A percentile compares a stretch with the other conserved stretches of the same genome.
Evolutionary conservation across 352 stramenopile species (phyloP).

Genomic region (Phytophthora hybrid): DNA sequence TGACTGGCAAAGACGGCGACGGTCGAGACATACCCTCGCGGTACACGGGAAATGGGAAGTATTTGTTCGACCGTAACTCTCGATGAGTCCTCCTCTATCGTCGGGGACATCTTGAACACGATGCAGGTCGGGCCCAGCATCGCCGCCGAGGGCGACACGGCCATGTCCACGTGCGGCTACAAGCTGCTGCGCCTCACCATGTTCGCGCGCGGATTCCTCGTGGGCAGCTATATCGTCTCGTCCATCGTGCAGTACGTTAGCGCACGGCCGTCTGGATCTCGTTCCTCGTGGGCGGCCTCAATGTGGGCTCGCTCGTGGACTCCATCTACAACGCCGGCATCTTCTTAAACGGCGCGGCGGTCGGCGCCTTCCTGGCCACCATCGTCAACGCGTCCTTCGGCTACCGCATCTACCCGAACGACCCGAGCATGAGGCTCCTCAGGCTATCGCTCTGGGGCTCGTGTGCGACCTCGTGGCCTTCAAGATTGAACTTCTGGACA

Average conservation of each 20-base stretch:
- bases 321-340: slow-evolving; percentile 58
- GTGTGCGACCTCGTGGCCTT: slow-evolving; percentile 54
- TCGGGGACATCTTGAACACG: too few species aligned
- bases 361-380: slow-evolving; percentile 50
- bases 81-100: too few species aligned
- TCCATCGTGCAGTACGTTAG: slow-evolving; percentile 2
- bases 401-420: slow-evolving; percentile 60
- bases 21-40: slow-evolving; percentile 65
- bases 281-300: slow-evolving; percentile 58
- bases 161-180: too few species aligned
- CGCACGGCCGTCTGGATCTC: slow-evolving; percentile 57
- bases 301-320: slow-evolving; percentile 58
- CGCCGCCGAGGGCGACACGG: too few species aligned
- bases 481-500: slow-evolving; percentile 49
- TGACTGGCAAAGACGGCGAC: slow-evolving; percentile 87
- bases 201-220: too few species aligned
- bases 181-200: too few species aligned
- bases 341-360: slow-evolving; percentile 57
- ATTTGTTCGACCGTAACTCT: too few species aligned
- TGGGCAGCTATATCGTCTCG: too few species aligned
- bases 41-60: too few species aligned
- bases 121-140: too few species aligned
- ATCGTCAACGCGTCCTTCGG: slow-evolving; percentile 60
- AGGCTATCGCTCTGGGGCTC: slow-evolving; percentile 50
- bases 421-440: slow-evolving; percentile 59